Percentiles rank a stretch among this genome's conserved stretches.
These are phyloP conservation scores for Cutaneotrichosporon arboriforme DNA, from an alignment of 1,284 basidiomycete species.

Conservation along the genomic window DNA sequence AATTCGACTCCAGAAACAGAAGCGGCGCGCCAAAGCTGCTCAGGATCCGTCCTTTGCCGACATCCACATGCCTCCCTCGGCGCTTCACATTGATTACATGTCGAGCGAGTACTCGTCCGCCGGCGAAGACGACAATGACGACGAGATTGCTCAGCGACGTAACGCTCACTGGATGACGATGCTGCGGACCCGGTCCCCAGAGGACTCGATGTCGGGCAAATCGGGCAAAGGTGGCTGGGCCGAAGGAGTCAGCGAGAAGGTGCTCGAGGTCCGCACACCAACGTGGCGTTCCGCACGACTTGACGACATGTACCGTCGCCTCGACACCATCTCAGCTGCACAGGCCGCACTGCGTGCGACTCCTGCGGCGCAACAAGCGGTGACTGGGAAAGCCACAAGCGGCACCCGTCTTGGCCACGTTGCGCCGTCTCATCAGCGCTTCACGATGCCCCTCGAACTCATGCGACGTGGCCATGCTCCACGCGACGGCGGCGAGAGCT, in stretches of 20 bases:
- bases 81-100: slow-evolving; percentile 46
- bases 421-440: slow-evolving; percentile 30
- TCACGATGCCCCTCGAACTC: slow-evolving; percentile 18
- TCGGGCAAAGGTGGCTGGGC: slow-evolving; percentile 60
- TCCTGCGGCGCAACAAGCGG: slow-evolving; percentile 11
- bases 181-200: slow-evolving; percentile 44
- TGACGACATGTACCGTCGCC: slow-evolving; percentile 31
- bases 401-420: slow-evolving; percentile 27
- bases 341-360: slow-evolving; percentile 21
- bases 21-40: slow-evolving; percentile 36
- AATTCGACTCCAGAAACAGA: slow-evolving; percentile 42
- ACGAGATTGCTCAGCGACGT: background rate
- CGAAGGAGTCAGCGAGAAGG: slow-evolving; percentile 56
- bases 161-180: slow-evolving; percentile 12
- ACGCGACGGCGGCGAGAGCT: slow-evolving; percentile 22
- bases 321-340: slow-evolving; percentile 28
- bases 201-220: background rate
- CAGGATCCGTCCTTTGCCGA: slow-evolving; percentile 23
- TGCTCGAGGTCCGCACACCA: slow-evolving; percentile 62
- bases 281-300: slow-evolving; percentile 40
- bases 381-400: background rate
- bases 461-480: slow-evolving; percentile 24
- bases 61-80: slow-evolving; percentile 23
- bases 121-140: slow-evolving; percentile 31
- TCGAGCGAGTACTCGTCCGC: slow-evolving; percentile 47